Evolutionary conservation across 2,329 filamentous ascomycete species (phyloP).

Genomic region (Esteya vermicola): DNA sequence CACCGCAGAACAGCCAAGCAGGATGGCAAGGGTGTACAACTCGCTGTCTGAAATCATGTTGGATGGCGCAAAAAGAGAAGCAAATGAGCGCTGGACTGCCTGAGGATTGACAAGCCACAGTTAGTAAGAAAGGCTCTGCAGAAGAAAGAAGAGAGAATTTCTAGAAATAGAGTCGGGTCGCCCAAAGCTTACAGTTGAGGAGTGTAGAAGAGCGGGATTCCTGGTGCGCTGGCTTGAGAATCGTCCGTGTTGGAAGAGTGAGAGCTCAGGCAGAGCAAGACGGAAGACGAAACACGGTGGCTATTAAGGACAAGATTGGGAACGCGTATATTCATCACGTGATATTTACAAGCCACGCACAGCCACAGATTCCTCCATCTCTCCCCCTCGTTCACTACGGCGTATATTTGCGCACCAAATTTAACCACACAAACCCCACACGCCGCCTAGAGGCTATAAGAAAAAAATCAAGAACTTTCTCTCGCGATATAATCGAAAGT

Average conservation of each 20-base stretch:
- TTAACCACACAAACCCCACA: slow-evolving; percentile 2
- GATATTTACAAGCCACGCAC: not conserved
- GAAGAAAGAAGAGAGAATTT: not conserved
- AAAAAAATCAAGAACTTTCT: not conserved
- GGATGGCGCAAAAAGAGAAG: not conserved
- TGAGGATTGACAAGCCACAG: too few relatives aligned
- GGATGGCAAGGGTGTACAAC: slow-evolving; percentile 82
- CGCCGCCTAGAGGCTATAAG: not conserved
- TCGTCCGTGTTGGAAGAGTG: not conserved
- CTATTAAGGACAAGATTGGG: not conserved
- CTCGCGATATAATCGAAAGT: too few relatives aligned
- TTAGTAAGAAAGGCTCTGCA: not conserved
- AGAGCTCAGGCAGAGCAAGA: not conserved
- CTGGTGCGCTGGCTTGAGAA: too few relatives aligned
- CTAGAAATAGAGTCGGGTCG: not conserved
- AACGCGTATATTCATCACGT: slow-evolving; percentile 1
- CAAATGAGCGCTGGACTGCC: too few relatives aligned
- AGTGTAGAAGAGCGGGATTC: not conserved
- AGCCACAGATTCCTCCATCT: not conserved
- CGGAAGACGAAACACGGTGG: slow-evolving; percentile 2
- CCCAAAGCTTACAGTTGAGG: not conserved
- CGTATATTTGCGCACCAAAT: not conserved
- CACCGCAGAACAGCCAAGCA: slow-evolving; percentile 82
- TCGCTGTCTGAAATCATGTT: slow-evolving; percentile 91
- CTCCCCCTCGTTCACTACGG: too few relatives aligned